Evolutionary conservation across 345 rosid genomes (phyloP), one percentile per base, ranked within the genome.

Genomic region (Aurinia saxatilis): DNA sequence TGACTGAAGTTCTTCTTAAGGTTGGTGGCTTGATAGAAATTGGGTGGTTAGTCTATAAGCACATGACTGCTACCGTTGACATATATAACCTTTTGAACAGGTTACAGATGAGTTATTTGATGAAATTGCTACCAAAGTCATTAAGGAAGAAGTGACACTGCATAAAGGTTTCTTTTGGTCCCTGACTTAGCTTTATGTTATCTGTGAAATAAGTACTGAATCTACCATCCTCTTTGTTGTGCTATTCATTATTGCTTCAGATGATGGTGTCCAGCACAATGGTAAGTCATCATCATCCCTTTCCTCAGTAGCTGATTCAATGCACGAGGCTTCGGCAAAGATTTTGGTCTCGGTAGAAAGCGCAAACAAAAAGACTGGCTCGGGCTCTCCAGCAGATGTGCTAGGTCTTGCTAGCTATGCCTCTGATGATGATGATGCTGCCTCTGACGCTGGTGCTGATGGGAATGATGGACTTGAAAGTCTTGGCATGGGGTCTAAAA

Each of bases 1-100:
- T 90, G 55, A 93, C 99, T 30, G 99, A 93, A 77, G 99, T 93
- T 71, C 96, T 93, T 72, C 76, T 81, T 53, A 90, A 87, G 97
- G 99, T 90, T 54, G 53, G 58, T 39, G 47, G 50, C 36, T 19
- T 65, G 57, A 40, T 61, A 35, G 29, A 71, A 67, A 54, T 53
- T 57, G 73, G 37, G n/a, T 50, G 55, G 33, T 67, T 58, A 14
- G 69, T 34, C 59, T 16, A 31, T 57, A 14, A 36, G 35, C 30
- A 35, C 14, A 1, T 68, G 48, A 36, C 21, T 35, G 38, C 41
- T 25, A 5, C 57, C 36, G 53, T 53, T 67, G 52, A 73, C 68
- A 46, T 64, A 57, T 30, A 13, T 55, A n/a, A n/a, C n/a, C 58
- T 48, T 68, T 66, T 72, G 68, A 71, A 57, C 75, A 93, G 98